A percentile compares a stretch with the other conserved stretches of the same genome.
These are phyloP conservation scores for Blumeria graminis DNA, from an alignment of 2,329 filamentous ascomycete genomes.

Conservation along the genomic window DNA sequence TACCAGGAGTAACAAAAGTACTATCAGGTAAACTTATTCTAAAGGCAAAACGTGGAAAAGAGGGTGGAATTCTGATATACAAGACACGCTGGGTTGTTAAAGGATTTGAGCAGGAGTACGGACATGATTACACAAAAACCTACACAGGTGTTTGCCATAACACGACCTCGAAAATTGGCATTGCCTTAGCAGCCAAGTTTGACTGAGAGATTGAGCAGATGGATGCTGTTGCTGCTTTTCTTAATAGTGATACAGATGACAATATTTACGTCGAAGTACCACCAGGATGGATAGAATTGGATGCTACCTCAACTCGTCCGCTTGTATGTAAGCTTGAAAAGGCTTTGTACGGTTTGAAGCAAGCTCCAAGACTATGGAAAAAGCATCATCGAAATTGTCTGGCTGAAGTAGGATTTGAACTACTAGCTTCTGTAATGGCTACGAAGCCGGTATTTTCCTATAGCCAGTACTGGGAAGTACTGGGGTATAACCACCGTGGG, in stretches of 20 bases:
- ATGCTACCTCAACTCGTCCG: background rate
- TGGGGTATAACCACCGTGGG: no score
- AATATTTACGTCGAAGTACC: background rate
- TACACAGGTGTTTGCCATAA: background rate
- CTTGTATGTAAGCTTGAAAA: background rate
- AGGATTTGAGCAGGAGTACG: background rate
- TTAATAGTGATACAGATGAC: background rate
- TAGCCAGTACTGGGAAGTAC: no score
- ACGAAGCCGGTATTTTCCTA: no score
- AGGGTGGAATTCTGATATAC: background rate
- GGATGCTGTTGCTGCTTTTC: background rate
- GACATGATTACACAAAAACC: background rate
- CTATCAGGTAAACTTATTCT: background rate
- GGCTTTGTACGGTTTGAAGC: background rate
- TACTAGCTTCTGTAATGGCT: no score
- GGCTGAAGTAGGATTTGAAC: background rate
- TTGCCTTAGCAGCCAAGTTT: background rate
- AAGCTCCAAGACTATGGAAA: background rate
- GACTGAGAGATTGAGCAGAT: background rate
- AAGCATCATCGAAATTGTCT: background rate
- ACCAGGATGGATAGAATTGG: background rate
- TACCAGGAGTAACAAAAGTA: background rate
- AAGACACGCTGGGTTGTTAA: background rate
- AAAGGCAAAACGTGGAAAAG: background rate
- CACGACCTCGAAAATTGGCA: background rate